Evolutionary conservation across 176 grass and related monocot species (phyloP), one percentile per base, ranked within the genome.

Genomic region (Ensete ventricosum): DNA sequence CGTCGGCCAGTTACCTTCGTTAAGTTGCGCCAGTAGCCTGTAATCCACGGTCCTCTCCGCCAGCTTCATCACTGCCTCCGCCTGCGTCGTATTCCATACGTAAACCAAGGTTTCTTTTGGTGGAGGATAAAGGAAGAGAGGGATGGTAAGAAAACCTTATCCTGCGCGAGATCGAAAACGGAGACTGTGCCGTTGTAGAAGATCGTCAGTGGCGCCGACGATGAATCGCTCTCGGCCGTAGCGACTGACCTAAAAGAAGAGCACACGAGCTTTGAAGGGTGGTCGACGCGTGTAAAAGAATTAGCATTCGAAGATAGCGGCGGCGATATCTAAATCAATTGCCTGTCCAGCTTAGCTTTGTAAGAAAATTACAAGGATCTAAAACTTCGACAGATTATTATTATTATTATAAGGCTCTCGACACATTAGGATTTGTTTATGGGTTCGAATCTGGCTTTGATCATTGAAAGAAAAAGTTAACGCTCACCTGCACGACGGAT

Each of bases 181-280:
- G 52, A 1, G 5, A 78, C 64, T 12, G 51, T 69, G 53, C 76
- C 76, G 9, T 78, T 49, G 76, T 78, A 78, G 21, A 78, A 69
- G 52, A 78, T 78, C 52, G 76, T 78, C 16, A 78, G 49, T 8
- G 76, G 76, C 64, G 76, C 63, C 14, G 76, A 43, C 8, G 1
- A 64, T 0, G 52, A 8, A 49, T 9, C 49, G 24, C 9, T 52
- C 21, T 29, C 75, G 1, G 11, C 8, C 62, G 22, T 24, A 21
- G 22, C 24, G 14, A 4, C 17, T 51, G 53, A 19, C 53, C 76
- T 78, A 54, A 20, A 50, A 11, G 29, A 54, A 68, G 50, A 68
- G 9, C 19, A 27, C 27, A 20, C 14, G 13, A 68, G 14, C 55
- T 48, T 48, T 20, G 6, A 54, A 67, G 14, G 34, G 4, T 43